phyloP scores from a whole-genome alignment of 2,329 filamentous ascomycete genomes.

The Colletotrichum siamense region DNA sequence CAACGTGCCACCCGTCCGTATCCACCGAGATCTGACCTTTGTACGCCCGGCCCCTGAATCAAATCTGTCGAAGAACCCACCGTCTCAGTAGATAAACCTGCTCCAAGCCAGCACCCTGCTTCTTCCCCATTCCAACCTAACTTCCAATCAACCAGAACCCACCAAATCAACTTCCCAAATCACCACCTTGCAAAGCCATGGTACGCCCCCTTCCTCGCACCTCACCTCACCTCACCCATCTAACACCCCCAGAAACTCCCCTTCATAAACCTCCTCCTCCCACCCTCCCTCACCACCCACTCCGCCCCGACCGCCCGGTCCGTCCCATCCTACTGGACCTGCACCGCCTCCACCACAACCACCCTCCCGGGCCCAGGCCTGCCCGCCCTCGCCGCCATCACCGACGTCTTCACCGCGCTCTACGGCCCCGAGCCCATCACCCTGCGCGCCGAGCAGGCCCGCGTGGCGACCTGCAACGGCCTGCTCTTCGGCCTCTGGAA shows the following conservation, averaged over 20 bases:
- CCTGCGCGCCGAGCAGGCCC: neutral
- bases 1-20: neutral
- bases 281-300: neutral
- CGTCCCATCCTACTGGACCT: neutral
- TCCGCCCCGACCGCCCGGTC: neutral
- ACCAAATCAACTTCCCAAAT: neutral
- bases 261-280: neutral
- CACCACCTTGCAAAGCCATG: neutral
- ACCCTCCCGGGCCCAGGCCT: neutral
- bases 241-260: neutral
- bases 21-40: neutral
- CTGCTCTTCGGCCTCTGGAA: constrained; percentile 16
- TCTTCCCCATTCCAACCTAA: no score
- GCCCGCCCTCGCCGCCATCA: neutral
- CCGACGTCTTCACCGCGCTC: neutral
- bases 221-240: neutral
- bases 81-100: neutral
- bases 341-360: neutral
- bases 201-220: neutral
- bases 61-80: neutral
- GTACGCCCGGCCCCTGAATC: neutral
- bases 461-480: neutral
- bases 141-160: neutral
- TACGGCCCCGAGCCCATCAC: neutral
- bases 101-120: neutral